phyloP scores from a whole-genome alignment of 495 filamentous ascomycete species.

The Aspergillus sclerotioniger region DNA sequence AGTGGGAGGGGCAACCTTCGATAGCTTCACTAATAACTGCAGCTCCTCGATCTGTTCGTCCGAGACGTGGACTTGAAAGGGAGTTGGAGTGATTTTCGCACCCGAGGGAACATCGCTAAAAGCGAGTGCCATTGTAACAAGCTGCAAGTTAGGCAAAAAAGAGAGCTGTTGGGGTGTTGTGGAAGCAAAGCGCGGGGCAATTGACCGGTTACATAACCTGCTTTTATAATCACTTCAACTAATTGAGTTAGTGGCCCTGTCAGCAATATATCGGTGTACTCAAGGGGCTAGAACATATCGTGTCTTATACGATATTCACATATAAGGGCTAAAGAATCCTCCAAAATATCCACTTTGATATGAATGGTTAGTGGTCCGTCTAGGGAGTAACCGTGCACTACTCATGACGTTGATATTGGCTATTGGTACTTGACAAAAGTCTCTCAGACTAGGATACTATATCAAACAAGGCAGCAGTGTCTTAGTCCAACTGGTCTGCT shows the following conservation, averaged over 20 bases:
- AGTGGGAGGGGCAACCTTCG: constrained; percentile 50
- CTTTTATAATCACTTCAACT: too few species aligned
- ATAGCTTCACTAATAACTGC: constrained; percentile 46
- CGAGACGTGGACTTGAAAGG: constrained; percentile 44
- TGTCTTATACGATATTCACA: not conserved
- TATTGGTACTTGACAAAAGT: too few species aligned
- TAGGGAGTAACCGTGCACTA: too few species aligned
- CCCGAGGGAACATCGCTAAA: not conserved
- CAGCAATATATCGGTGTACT: not conserved
- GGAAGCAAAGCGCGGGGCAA: not conserved
- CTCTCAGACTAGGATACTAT: too few species aligned
- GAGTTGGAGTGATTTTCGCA: constrained; percentile 7
- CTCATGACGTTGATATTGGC: too few species aligned
- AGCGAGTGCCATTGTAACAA: not conserved
- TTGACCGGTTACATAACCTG: not conserved
- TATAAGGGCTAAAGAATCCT: too few species aligned
- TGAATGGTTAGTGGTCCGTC: too few species aligned
- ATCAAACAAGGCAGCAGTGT: too few species aligned
- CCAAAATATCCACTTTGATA: too few species aligned
- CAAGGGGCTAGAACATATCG: not conserved
- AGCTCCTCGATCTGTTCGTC: constrained; percentile 48
- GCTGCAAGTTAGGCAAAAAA: not conserved
- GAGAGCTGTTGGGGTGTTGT: not conserved
- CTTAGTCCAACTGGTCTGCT: too few species aligned
- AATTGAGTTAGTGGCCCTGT: not conserved